Base-by-base conservation (phyloP, 129 eudicot genomes). In the Centaurea solstitialis region DNA sequence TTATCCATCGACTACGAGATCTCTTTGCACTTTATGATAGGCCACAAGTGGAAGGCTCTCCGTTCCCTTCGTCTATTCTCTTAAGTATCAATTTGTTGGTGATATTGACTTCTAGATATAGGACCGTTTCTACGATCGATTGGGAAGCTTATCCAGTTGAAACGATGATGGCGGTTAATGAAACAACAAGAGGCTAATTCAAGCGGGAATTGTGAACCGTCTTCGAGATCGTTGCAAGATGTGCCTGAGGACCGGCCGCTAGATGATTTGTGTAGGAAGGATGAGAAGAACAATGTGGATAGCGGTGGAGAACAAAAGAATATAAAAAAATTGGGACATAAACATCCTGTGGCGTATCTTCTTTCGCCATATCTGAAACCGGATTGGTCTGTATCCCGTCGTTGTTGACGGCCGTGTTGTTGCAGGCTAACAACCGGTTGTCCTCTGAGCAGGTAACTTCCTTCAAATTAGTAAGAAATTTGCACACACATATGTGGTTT, bases 381-480 rank as follows among this genome's bases (percentile, higher is more conserved):
- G 98, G 98, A 72, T 86, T 94, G 79, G 96, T 94, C 61, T 90
- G 97, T 87, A 90, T 94, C 78, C 98, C 97, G 39, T 94, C 98
- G 53, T 78, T 92, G 91, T 84, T 94, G 86, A 94, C 98, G 57
- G 98, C 98, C 68, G 98, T 92, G 68, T 86, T 94, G 70, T 86
- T 92, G 93, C 98, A 94, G 85, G 98, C 97, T 61, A 92, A 92
- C 84, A 92, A 86, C 84, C 90, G 96, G 85, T 75, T 88, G 79
- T 85, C 94, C 72, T 90, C 97, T 53, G 98, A 94, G 69, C 98
- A 90, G 94, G 98, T 94, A 80, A 57, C 10, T 30, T 74, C 45
- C 74, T 79, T 33, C 37, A 3, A 33, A 33, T 33, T 33, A 33
- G 37, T 33, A 33, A 33, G 37, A 33, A 33, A 33, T 33, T 33